A percentile compares a stretch with the other conserved stretches of the same genome.
phyloP scores from a whole-genome alignment of 78 protist species.

The Fonticula alba region DNA sequence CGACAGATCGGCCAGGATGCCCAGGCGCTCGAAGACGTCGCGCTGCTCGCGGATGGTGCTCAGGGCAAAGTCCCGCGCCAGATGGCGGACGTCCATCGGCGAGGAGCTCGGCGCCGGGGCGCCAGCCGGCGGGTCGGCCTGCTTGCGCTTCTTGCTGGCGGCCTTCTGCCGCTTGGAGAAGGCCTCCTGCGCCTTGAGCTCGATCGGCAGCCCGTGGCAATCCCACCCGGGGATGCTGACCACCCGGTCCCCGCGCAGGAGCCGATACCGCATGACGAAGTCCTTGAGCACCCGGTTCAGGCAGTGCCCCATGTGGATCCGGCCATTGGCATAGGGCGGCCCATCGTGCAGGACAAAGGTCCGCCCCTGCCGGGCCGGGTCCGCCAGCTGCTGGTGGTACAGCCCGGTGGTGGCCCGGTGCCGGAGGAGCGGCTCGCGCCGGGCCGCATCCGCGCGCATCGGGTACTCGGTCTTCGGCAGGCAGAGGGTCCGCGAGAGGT shows the following conservation, averaged over 20 bases:
- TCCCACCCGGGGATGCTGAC: conserved; percentile 73
- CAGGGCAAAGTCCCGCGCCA: conserved; percentile 33
- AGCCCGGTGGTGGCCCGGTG: conserved; percentile 2
- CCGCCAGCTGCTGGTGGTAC: conserved; percentile 13
- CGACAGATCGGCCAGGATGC: conserved; percentile 69
- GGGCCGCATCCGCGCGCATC: no score
- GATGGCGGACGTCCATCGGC: conserved; percentile 26
- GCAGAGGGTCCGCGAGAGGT: no score
- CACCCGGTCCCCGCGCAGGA: conserved; percentile 34
- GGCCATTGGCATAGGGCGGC: conserved; percentile 89
- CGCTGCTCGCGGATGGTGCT: conserved; percentile 24
- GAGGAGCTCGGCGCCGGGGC: not conserved
- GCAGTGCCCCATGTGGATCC: conserved; percentile 53
- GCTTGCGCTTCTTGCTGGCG: not conserved
- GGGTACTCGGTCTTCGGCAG: no score
- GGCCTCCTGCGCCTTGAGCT: conserved; percentile 44
- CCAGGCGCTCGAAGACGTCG: conserved; percentile 19
- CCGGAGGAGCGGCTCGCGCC: no score
- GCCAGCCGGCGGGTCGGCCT: not conserved
- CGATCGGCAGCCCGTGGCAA: conserved; percentile 91
- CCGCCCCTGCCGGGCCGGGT: not conserved
- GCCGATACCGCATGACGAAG: conserved; percentile 31
- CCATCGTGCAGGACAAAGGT: conserved; percentile 76
- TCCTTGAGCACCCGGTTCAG: conserved; percentile 64
- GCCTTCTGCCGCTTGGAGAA: not conserved